A percentile compares a stretch with the other conserved stretches of the same genome.
phyloP scores from a whole-genome alignment of 495 filamentous ascomycete species.

The Daldinia caldariorum region DNA sequence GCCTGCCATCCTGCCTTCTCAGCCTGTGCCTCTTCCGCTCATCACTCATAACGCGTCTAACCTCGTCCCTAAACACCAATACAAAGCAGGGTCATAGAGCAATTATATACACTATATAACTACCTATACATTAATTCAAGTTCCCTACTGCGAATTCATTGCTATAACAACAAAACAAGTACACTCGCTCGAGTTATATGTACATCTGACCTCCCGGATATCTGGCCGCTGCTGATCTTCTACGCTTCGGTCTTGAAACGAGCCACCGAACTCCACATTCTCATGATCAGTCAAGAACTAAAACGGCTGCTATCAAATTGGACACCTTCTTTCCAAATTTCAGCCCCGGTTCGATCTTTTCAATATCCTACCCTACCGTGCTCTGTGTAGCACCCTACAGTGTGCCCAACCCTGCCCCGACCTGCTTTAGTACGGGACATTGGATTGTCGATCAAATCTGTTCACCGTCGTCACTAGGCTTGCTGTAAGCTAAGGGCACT shows the following conservation, averaged over 20 bases:
- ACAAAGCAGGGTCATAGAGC: background rate
- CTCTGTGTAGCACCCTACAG: constrained; percentile 44
- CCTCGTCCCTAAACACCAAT: constrained; percentile 8
- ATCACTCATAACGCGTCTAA: constrained; percentile 15
- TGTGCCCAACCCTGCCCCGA: constrained; percentile 44
- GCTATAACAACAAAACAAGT: constrained; percentile 33
- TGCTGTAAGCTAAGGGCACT: constrained; percentile 49
- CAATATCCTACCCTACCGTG: constrained; percentile 50
- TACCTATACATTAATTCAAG: constrained; percentile 34
- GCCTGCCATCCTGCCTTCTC: constrained; percentile 30
- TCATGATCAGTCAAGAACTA: constrained; percentile 51
- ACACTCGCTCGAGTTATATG: constrained; percentile 38
- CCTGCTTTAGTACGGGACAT: constrained; percentile 52
- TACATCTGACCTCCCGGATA: constrained; percentile 53
- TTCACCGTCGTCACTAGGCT: constrained; percentile 57
- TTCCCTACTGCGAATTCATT: constrained; percentile 21
- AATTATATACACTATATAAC: constrained; percentile 7
- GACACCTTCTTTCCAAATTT: constrained; percentile 49
- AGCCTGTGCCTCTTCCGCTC: constrained; percentile 28
- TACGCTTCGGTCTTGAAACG: constrained; percentile 53
- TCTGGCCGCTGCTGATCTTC: constrained; percentile 52
- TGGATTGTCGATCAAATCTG: constrained; percentile 58
- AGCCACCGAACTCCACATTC: constrained; percentile 53
- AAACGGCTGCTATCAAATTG: constrained; percentile 52
- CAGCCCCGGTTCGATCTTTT: constrained; percentile 51